Conservation (phyloP, 2,329 filamentous ascomycete genomes). For the Fusarium sp. region DNA sequence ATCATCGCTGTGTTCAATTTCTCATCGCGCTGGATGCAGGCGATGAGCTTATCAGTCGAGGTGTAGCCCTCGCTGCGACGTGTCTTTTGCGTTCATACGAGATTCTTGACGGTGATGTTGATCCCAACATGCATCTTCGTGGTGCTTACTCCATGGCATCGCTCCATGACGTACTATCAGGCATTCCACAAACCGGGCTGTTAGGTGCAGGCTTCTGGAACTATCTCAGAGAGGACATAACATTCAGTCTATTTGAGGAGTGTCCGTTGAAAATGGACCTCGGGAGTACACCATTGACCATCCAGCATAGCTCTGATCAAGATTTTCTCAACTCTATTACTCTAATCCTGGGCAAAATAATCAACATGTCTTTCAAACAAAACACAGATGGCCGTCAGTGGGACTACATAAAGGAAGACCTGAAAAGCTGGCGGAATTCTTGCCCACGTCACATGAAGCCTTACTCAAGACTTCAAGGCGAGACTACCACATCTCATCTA, state of each 20-base stretch:
- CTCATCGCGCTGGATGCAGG: conserved; percentile 51
- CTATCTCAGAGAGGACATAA: conserved; percentile 63
- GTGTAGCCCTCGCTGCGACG: conserved; percentile 56
- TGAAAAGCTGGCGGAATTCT: conserved; percentile 46
- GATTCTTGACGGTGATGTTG: conserved; percentile 55
- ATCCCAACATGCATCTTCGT: conserved; percentile 57
- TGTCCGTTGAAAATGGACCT: conserved; percentile 56
- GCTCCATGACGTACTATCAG: conserved; percentile 37
- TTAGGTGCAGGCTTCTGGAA: conserved; percentile 60
- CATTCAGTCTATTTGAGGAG: conserved; percentile 58
- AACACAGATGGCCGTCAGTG: conserved; percentile 27
- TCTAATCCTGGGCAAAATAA: conserved; percentile 54
- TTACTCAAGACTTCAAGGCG: conserved; percentile 40
- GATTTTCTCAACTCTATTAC: conserved; percentile 54
- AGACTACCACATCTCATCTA: background rate
- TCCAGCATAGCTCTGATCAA: conserved; percentile 32
- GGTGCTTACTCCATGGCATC: conserved; percentile 58
- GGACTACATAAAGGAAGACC: conserved; percentile 30
- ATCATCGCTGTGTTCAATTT: conserved; percentile 52
- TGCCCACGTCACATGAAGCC: conserved; percentile 48
- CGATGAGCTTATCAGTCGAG: conserved; percentile 47
- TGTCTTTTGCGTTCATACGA: conserved; percentile 61
- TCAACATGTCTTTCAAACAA: conserved; percentile 52
- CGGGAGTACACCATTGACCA: conserved; percentile 26
- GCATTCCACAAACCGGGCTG: conserved; percentile 43